These are phyloP conservation scores for Dryas octopetala DNA, from an alignment of 306 rosid species.

Conservation along the genomic window DNA sequence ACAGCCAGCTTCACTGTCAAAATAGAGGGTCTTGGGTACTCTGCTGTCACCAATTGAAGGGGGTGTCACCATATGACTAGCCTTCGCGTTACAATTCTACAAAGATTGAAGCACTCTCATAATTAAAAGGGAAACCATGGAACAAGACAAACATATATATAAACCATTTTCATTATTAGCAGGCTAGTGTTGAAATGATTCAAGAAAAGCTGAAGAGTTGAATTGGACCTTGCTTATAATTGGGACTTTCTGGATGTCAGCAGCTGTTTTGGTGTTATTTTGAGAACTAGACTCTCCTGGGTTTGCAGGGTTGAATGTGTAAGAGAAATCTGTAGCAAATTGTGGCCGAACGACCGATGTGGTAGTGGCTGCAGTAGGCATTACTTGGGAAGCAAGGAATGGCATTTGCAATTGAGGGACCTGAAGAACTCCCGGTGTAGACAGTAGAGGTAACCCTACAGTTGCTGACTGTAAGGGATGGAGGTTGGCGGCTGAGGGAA, in stretches of 20 bases:
- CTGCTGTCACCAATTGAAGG: not conserved
- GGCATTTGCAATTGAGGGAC: not conserved
- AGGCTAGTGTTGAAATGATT: too few species aligned
- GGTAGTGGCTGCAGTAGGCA: not conserved
- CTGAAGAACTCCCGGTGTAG: not conserved
- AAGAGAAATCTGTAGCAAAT: not conserved
- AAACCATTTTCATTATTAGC: not conserved
- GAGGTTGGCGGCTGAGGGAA: not conserved
- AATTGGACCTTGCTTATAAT: not conserved
- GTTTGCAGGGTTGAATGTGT: not conserved
- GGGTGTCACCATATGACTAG: not conserved
- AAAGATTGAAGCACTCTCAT: not conserved
- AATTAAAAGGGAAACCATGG: not conserved
- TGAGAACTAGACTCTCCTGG: conserved; percentile 4
- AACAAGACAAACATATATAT: not conserved
- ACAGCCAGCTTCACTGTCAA: not conserved
- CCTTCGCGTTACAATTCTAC: not conserved
- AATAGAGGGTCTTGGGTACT: not conserved
- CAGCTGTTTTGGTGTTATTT: not conserved
- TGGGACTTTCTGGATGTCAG: not conserved
- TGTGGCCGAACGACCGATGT: not conserved
- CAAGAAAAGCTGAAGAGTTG: not conserved
- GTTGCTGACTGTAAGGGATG: not conserved
- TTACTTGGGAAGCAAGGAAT: not conserved
- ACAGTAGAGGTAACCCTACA: conserved; percentile 1